phyloP scores from a whole-genome alignment of 768 basidiomycete genomes.

The Hericium alpestre region DNA sequence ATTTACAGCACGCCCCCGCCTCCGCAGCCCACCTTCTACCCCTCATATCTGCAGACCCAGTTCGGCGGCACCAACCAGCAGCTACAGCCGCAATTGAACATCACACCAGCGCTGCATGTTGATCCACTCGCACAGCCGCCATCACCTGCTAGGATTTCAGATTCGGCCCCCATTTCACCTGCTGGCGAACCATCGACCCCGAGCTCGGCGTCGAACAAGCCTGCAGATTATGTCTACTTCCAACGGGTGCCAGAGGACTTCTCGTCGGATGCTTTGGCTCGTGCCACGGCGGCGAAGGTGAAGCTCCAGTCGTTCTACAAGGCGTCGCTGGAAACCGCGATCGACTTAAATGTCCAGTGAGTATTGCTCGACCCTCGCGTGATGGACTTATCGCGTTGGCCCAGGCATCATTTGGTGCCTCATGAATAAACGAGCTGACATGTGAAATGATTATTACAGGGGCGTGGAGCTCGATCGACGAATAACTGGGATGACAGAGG shows the following conservation, averaged over 20 bases:
- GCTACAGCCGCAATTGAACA: not conserved
- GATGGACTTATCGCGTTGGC: no score
- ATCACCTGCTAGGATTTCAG: not conserved
- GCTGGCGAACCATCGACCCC: not conserved
- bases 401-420: no score
- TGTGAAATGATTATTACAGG: constrained; percentile 28
- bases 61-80: not conserved
- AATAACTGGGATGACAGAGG: constrained; percentile 65
- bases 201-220: constrained; percentile 20
- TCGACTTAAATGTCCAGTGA: constrained; percentile 87
- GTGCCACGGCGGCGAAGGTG: constrained; percentile 84
- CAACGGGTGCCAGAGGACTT: constrained; percentile 69
- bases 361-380: not conserved
- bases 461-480: constrained; percentile 80
- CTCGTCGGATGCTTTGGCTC: constrained; percentile 69
- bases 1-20: not conserved
- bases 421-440: no score
- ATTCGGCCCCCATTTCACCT: not conserved
- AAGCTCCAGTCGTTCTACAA: constrained; percentile 96
- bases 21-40: not conserved
- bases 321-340: constrained; percentile 91
- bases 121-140: not conserved
- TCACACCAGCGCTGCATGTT: not conserved
- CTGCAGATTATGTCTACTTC: constrained; percentile 86
- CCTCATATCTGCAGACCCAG: not conserved